A percentile compares a stretch with the other conserved stretches of the same genome.
phyloP scores from a whole-genome alignment of 129 eudicot genomes.

The Deinandra increscens region DNA sequence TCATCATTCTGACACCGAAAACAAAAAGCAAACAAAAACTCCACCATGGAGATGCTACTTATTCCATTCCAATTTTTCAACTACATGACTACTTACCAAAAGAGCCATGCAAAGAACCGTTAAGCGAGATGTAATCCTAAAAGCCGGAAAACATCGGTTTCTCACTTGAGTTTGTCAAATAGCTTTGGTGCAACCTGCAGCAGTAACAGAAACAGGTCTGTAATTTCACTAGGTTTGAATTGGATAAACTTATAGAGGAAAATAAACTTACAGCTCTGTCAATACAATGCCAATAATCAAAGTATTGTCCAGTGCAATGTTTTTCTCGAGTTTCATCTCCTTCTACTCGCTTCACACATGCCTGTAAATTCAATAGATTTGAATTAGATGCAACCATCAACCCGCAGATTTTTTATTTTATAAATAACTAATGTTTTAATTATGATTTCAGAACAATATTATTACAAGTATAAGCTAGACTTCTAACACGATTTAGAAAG shows the following conservation, averaged over 20 bases:
- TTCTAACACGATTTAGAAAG: neutral
- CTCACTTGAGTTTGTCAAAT: constrained; percentile 43
- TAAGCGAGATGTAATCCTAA: constrained; percentile 3
- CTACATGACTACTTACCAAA: constrained; percentile 7
- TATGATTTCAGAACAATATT: neutral
- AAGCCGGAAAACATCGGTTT: neutral
- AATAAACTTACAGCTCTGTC: constrained; percentile 57
- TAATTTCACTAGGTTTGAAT: no score
- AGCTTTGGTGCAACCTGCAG: constrained; percentile 47
- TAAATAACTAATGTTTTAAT: neutral
- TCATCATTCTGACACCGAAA: neutral
- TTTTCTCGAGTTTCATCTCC: constrained; percentile 58
- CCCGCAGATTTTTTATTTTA: neutral
- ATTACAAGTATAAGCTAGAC: neutral
- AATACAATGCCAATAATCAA: constrained; percentile 66
- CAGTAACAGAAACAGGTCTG: neutral
- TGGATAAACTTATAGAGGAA: neutral
- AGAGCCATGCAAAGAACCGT: constrained; percentile 20
- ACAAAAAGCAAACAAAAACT: neutral
- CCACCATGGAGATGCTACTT: constrained; percentile 15
- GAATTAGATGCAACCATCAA: neutral
- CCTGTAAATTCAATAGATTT: constrained; percentile 28
- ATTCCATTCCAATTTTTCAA: constrained; percentile 27
- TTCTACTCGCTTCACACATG: constrained; percentile 59
- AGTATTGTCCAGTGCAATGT: constrained; percentile 77